These are phyloP conservation scores for Phytopythium vexans DNA, from an alignment of 352 stramenopile species.

Conservation along the genomic window DNA sequence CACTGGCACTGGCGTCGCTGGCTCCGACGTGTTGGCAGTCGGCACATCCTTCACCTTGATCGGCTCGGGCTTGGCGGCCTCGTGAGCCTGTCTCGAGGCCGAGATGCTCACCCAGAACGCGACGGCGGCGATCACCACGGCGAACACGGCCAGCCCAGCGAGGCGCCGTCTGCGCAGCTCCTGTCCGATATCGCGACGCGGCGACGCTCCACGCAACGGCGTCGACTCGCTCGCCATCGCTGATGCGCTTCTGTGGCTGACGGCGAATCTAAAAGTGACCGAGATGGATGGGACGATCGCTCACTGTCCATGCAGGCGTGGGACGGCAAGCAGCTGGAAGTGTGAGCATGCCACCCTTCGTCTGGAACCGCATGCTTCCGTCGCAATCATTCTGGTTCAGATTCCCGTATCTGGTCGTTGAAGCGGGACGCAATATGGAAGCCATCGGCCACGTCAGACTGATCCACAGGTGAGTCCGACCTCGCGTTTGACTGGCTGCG, in stretches of 20 bases:
- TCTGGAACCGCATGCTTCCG: background rate
- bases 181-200: background rate
- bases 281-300: background rate
- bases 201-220: constrained; percentile 13
- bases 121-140: constrained; percentile 11
- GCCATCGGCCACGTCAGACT: background rate
- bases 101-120: constrained; percentile 18
- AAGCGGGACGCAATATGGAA: background rate
- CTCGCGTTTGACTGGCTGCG: background rate
- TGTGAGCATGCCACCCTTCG: background rate
- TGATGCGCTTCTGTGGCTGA: too few relatives aligned
- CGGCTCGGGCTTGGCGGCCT: constrained; percentile 6
- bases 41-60: constrained; percentile 6
- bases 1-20: background rate
- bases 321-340: background rate
- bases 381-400: background rate
- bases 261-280: constrained; percentile 1
- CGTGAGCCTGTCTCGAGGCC: constrained; percentile 2
- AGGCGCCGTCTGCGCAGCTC: constrained; percentile 8
- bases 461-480: background rate
- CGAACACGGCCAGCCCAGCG: constrained; percentile 16
- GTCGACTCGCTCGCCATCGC: constrained; percentile 23
- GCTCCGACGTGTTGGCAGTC: constrained; percentile 4
- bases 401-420: background rate
- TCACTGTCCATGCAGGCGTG: too few relatives aligned